A percentile compares a stretch with the other conserved stretches of the same genome.
Evolutionary conservation across 257 asterid genomes (phyloP).

Genomic region (Paulownia fortunei): DNA sequence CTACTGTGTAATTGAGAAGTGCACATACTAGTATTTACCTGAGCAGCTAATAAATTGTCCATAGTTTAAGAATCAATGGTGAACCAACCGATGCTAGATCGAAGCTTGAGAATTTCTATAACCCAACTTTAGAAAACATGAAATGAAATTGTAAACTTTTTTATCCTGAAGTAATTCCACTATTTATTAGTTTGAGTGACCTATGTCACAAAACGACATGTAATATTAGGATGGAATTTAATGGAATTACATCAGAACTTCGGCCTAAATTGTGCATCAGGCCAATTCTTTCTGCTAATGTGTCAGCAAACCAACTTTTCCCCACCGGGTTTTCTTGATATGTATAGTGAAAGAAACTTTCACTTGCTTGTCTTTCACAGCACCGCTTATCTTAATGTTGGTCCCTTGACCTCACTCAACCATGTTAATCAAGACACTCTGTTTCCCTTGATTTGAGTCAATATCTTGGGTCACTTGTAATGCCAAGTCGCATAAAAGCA

Average conservation of each 20-base stretch:
- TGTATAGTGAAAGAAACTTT: background rate
- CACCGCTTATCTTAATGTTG: background rate
- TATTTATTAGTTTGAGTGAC: background rate
- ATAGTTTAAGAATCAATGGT: background rate
- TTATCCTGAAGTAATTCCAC: conserved; percentile 1
- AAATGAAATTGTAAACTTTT: too few relatives aligned
- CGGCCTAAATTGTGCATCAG: background rate
- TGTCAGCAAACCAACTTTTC: background rate
- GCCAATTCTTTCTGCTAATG: background rate
- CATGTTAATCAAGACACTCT: background rate
- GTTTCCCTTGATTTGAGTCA: background rate
- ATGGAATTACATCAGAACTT: too few relatives aligned
- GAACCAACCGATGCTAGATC: background rate
- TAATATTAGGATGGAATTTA: background rate
- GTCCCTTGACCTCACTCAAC: background rate
- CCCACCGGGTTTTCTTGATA: too few relatives aligned
- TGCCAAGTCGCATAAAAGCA: background rate
- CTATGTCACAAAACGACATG: background rate
- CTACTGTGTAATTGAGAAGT: background rate
- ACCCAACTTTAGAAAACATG: background rate
- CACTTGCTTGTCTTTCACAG: background rate
- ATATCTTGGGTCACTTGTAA: background rate
- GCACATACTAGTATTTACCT: background rate
- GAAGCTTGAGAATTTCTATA: background rate
- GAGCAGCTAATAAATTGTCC: background rate